Conservation (phyloP, 1,284 basidiomycete genomes). For the Melampsora americana region DNA sequence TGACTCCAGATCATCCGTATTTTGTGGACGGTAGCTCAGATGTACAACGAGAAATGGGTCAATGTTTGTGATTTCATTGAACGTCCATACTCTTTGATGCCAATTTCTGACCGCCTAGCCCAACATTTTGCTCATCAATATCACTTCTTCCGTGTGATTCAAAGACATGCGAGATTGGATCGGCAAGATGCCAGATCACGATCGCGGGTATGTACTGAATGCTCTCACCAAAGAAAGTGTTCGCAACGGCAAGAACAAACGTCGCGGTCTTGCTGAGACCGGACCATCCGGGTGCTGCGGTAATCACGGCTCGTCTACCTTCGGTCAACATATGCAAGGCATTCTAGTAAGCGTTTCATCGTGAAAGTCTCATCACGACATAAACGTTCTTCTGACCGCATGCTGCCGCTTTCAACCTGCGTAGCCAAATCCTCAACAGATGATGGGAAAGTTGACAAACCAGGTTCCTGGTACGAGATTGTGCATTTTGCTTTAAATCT, state of each 20-base stretch:
- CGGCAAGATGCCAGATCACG: conserved; percentile 39
- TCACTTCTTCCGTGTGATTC: conserved; percentile 1
- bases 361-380: background rate
- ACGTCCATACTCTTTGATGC: background rate
- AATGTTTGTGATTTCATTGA: conserved; percentile 28
- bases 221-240: conserved; percentile 52
- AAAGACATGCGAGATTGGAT: conserved; percentile 45
- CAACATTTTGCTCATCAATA: background rate
- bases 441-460: conserved; percentile 38
- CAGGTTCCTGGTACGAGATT: conserved; percentile 37
- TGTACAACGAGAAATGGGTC: conserved; percentile 43
- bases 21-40: conserved; percentile 44
- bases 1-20: conserved; percentile 40
- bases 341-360: conserved; percentile 19
- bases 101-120: too few species aligned
- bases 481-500: background rate
- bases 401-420: background rate
- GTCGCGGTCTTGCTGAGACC: conserved; percentile 49
- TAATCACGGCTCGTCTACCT: conserved; percentile 42
- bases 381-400: too few species aligned
- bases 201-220: conserved; percentile 48
- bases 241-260: conserved; percentile 50
- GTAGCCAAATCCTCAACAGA: conserved; percentile 30
- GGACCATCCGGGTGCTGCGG: conserved; percentile 33
- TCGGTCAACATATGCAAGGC: conserved; percentile 43